These are phyloP conservation scores for Fusarium robinianum DNA, from an alignment of 2,329 filamentous ascomycete genomes.

Conservation along the genomic window DNA sequence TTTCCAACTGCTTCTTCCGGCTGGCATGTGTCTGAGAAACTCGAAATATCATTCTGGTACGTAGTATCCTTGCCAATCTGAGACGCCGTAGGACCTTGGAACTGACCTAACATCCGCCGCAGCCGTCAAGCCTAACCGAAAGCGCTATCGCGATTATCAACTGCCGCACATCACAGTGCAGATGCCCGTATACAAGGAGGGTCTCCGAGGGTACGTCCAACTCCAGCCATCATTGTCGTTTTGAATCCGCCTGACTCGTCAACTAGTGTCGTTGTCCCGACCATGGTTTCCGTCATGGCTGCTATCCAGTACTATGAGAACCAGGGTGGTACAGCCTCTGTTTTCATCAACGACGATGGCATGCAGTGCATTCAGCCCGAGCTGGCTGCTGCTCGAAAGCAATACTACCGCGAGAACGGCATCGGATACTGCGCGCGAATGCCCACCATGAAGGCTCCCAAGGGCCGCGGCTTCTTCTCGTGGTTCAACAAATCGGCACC, in stretches of 20 bases:
- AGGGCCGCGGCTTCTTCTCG: conserved; percentile 38
- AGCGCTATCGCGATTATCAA: conserved; percentile 41
- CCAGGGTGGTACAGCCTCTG: conserved; percentile 68
- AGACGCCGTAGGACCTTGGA: too few relatives aligned
- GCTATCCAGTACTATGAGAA: conserved; percentile 64
- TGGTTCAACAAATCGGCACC: conserved; percentile 42
- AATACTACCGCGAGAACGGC: conserved; percentile 62
- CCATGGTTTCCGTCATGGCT: conserved; percentile 58
- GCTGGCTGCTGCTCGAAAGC: conserved; percentile 52
- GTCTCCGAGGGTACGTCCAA: conserved; percentile 26
- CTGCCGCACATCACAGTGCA: conserved; percentile 52
- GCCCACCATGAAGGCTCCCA: conserved; percentile 44
- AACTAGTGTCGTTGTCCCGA: conserved; percentile 54
- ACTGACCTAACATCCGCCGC: background rate
- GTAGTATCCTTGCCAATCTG: too few relatives aligned
- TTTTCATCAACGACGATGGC: conserved; percentile 71
- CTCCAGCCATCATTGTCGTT: background rate
- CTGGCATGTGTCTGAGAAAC: conserved; percentile 33
- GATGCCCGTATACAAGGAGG: conserved; percentile 52
- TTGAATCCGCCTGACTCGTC: background rate
- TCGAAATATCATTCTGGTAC: conserved; percentile 35
- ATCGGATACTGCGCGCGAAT: conserved; percentile 62
- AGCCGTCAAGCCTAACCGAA: conserved; percentile 36
- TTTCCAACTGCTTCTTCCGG: conserved; percentile 32
- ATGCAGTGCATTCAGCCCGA: conserved; percentile 63